Evolutionary conservation across 257 asterid genomes (phyloP), one percentile per base, ranked within the genome.

Genomic region (Forsythia viridissima): DNA sequence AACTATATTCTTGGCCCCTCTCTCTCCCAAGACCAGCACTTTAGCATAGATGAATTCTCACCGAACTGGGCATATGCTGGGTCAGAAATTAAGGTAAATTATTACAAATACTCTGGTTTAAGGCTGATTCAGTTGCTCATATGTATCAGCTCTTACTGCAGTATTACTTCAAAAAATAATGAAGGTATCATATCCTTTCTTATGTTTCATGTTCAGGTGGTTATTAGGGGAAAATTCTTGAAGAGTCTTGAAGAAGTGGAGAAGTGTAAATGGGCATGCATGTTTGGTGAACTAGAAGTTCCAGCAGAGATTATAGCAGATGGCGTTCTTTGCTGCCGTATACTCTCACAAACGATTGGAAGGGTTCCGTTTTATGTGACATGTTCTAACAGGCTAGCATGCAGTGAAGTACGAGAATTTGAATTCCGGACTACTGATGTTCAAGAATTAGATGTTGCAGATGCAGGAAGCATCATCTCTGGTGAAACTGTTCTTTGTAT

Each of bases 351-450:
- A 70, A 90, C 83, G 82, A 81, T 87, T 70, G 97, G 97, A 82
- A 90, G 89, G 84, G 91, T 94, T 77, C 96, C 97, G 40, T 94
- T 94, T 80, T 94, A 94, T 69, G 71, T 94, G 72, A 94, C 98
- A 67, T 87, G 97, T 86, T 92, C 93, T 83, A 94, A 94, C 83
- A 91, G 98, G 87, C 88, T 91, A 83, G 97, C 98, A 69, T 92
- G 98, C 88, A 94, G 98, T 71, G 98, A 94, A 88, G 92, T 94
- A 75, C 90, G 98, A 44, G 98, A 94, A 86, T 95, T 92, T 73
- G 98, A 93, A 79, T 93, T 89, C 82, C 88, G 89, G 59, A 73
- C 86, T 52, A 52, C 78, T 76, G 77, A 84, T 67, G 74, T 82
- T 71, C 85, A 82, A 82, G 89, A 90, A 52, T 85, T 70, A 79